Conservation (phyloP, 2,329 filamentous ascomycete species). For the Verticillium nubilum region DNA sequence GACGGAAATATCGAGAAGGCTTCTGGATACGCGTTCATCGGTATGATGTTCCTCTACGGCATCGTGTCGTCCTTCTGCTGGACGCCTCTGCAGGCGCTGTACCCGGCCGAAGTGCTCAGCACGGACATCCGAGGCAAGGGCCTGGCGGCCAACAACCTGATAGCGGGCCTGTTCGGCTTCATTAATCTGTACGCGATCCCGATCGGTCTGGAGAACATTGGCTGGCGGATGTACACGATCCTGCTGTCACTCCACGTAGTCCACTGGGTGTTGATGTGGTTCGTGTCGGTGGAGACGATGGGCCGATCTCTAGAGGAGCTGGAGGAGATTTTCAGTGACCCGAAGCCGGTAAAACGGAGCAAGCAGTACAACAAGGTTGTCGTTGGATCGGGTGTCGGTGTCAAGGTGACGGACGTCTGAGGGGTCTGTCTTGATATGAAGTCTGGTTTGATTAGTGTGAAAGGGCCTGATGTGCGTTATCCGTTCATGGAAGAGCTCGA, state of each 20-base stretch:
- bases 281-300: slow-evolving; percentile 38
- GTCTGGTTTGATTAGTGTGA: no score
- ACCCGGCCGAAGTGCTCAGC: slow-evolving; percentile 31
- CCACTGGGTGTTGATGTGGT: slow-evolving; percentile 12
- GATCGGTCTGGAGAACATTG: slow-evolving; percentile 33
- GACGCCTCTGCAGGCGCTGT: slow-evolving; percentile 42
- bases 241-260: slow-evolving; percentile 36
- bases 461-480: no score
- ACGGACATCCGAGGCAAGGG: slow-evolving; percentile 34
- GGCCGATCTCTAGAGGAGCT: slow-evolving; percentile 51
- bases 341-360: slow-evolving; percentile 15
- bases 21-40: slow-evolving; percentile 9
- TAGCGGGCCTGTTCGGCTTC: slow-evolving; percentile 20
- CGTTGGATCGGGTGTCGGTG: slow-evolving; percentile 7
- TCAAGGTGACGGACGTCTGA: slow-evolving; percentile 8
- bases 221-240: slow-evolving; percentile 37
- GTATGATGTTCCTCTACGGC: slow-evolving; percentile 34
- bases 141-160: slow-evolving; percentile 30
- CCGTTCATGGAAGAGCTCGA: no score
- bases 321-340: slow-evolving; percentile 47
- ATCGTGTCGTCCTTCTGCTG: slow-evolving; percentile 38
- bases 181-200: slow-evolving; percentile 35
- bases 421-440: no score
- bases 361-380: slow-evolving; percentile 7
- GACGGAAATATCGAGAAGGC: slow-evolving; percentile 14